Evolutionary conservation across 768 basidiomycete species (phyloP).

Genomic region (Suillus plorans): DNA sequence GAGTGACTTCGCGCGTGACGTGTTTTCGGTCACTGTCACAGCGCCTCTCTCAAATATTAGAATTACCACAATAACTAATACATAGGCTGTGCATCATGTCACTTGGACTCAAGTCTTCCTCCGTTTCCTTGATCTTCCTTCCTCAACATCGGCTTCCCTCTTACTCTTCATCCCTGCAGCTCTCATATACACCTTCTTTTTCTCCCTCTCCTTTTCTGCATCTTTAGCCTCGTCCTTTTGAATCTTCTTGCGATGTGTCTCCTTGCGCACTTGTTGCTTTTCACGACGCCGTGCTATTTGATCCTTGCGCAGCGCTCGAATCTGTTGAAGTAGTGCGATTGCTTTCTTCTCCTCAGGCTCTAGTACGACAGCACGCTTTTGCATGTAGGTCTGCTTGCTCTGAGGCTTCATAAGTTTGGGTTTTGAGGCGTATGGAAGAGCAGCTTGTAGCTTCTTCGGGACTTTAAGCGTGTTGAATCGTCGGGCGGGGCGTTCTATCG

Average conservation of each 20-base stretch:
- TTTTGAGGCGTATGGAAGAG: slow-evolving; percentile 91
- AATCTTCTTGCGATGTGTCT: slow-evolving; percentile 65
- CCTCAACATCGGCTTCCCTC: slow-evolving; percentile 58
- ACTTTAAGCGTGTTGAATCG: slow-evolving; percentile 91
- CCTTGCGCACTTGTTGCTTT: slow-evolving; percentile 83
- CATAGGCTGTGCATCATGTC: not conserved
- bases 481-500: slow-evolving; percentile 73
- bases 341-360: slow-evolving; percentile 96
- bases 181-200: slow-evolving; percentile 75
- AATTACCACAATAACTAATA: not conserved
- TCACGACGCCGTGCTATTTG: slow-evolving; percentile 75
- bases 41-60: not conserved
- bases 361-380: slow-evolving; percentile 93
- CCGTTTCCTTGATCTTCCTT: slow-evolving; percentile 56
- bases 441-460: slow-evolving; percentile 86
- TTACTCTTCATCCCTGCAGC: slow-evolving; percentile 70
- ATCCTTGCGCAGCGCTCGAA: slow-evolving; percentile 87
- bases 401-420: slow-evolving; percentile 82
- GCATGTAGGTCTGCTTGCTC: slow-evolving; percentile 77
- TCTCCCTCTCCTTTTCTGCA: slow-evolving; percentile 71
- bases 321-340: slow-evolving; percentile 88
- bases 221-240: slow-evolving; percentile 66
- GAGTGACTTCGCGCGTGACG: slow-evolving; percentile 2
- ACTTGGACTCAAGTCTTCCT: slow-evolving; percentile 37
- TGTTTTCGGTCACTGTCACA: slow-evolving; percentile 5